Evolutionary conservation across 805 yeast genomes (phyloP).

Genomic region (Metschnikowia matae): DNA sequence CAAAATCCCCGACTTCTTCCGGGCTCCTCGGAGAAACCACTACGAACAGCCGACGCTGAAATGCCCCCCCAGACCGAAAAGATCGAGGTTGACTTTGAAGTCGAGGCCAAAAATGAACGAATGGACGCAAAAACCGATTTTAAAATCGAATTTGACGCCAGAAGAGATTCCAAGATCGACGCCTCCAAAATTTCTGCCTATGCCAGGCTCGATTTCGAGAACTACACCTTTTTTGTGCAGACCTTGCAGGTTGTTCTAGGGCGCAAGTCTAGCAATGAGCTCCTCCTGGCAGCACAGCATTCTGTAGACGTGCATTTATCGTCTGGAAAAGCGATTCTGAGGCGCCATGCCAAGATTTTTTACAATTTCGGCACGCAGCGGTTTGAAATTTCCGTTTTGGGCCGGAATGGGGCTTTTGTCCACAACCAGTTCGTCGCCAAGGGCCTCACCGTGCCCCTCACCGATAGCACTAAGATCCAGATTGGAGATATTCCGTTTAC

Average conservation of each 20-base stretch:
- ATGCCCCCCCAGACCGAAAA: too few species aligned
- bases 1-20: neutral
- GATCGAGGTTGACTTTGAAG: too few species aligned
- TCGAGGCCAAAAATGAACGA: too few species aligned
- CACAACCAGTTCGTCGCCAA: constrained; percentile 85
- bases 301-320: constrained; percentile 92
- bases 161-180: neutral
- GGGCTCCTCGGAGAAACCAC: neutral
- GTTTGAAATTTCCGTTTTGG: constrained; percentile 86
- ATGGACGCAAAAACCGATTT: too few species aligned
- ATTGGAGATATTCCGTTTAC: constrained; percentile 89
- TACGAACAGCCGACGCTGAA: neutral
- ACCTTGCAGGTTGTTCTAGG: constrained; percentile 92
- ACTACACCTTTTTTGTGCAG: constrained; percentile 92
- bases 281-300: constrained; percentile 61
- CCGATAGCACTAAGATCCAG: constrained; percentile 79
- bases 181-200: constrained; percentile 47
- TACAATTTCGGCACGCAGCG: constrained; percentile 95
- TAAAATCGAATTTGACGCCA: neutral
- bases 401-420: constrained; percentile 96
- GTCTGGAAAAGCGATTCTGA: constrained; percentile 84
- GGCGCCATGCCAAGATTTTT: constrained; percentile 93
- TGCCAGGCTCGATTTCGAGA: constrained; percentile 84
- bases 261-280: constrained; percentile 57
- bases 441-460: constrained; percentile 85